Percentiles rank a stretch among this genome's conserved stretches.
Conservation (phyloP, 345 rosid species). For the Brassica rapa region DNA sequence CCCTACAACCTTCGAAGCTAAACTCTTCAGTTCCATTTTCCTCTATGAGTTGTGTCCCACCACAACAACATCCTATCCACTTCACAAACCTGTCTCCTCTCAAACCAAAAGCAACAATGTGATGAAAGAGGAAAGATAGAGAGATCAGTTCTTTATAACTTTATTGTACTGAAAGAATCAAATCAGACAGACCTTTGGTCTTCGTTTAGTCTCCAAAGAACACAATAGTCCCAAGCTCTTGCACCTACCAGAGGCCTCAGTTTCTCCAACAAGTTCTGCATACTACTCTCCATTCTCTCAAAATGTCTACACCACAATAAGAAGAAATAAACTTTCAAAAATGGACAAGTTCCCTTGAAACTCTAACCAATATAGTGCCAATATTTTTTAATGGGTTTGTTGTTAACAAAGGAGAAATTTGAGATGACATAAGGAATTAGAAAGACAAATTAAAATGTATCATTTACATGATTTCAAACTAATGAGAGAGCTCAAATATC, state of each 20-base stretch:
- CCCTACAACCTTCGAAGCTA: conserved; percentile 66
- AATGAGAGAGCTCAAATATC: conserved; percentile 15
- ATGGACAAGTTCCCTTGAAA: background rate
- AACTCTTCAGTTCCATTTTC: conserved; percentile 52
- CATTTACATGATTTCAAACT: conserved; percentile 29
- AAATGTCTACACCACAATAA: conserved; percentile 13
- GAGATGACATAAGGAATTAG: conserved; percentile 8
- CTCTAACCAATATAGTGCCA: background rate
- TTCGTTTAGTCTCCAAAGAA: conserved; percentile 76
- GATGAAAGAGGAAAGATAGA: conserved; percentile 9
- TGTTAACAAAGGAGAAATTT: background rate
- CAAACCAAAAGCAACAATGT: conserved; percentile 8
- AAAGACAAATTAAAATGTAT: conserved; percentile 18
- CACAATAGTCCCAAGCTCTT: conserved; percentile 79
- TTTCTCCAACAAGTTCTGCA: conserved; percentile 63
- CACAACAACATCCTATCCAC: conserved; percentile 89
- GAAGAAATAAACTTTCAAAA: background rate
- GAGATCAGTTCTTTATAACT: background rate
- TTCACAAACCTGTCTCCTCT: conserved; percentile 49
- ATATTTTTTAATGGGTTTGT: background rate
- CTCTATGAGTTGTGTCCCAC: conserved; percentile 50
- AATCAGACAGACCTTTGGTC: conserved; percentile 77
- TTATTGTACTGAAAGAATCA: background rate
- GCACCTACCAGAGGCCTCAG: conserved; percentile 69
- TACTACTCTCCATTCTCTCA: conserved; percentile 45